phyloP scores from a whole-genome alignment of 148 eudicot genomes.

The Silene conica region DNA sequence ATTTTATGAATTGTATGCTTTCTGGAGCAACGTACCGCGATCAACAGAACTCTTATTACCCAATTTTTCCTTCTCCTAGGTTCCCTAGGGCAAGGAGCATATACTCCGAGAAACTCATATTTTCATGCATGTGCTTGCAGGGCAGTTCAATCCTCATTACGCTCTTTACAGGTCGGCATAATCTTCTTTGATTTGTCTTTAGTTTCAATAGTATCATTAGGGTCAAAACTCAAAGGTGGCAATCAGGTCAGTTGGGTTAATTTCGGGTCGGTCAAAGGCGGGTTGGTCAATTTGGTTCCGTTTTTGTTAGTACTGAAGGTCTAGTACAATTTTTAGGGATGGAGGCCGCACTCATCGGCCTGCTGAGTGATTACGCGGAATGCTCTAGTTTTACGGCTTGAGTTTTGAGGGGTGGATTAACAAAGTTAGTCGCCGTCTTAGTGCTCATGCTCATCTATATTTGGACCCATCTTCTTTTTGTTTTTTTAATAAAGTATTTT shows the following conservation, averaged over 20 bases:
- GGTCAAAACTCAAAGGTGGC: not conserved
- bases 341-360: not conserved
- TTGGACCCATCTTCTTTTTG: too few relatives aligned
- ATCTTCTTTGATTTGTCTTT: not conserved
- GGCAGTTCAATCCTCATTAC: conserved; percentile 17
- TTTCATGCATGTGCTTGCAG: conserved; percentile 22
- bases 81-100: conserved; percentile 22
- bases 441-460: not conserved
- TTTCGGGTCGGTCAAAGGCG: not conserved
- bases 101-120: conserved; percentile 25
- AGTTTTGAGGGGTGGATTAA: not conserved
- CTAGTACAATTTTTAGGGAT: not conserved
- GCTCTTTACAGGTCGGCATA: conserved; percentile 18
- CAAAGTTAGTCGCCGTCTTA: not conserved
- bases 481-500: not conserved
- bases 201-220: not conserved
- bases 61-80: conserved; percentile 6
- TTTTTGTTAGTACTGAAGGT: not conserved
- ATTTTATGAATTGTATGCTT: not conserved
- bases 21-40: conserved; percentile 1
- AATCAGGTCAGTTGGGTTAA: not conserved
- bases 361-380: not conserved
- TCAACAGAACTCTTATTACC: not conserved
- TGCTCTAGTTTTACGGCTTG: not conserved
- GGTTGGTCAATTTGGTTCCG: not conserved